Base-by-base conservation (phyloP, 148 eudicot genomes). In the Arbutus unedo region DNA sequence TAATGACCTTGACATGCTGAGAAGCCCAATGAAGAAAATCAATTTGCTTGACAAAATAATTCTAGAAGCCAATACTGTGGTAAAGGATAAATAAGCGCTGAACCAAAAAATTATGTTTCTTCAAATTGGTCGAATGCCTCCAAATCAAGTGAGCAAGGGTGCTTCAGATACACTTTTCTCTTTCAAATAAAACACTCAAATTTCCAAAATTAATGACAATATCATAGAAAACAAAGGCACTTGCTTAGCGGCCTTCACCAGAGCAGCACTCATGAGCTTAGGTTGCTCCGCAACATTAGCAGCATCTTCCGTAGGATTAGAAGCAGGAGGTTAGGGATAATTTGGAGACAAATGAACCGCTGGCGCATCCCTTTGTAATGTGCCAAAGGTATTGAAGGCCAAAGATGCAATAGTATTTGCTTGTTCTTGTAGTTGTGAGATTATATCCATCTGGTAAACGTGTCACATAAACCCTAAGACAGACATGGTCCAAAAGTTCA, bases 221-320 rank as follows among this genome's bases (percentile, higher is more conserved):
- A 7, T 48, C 8, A 19, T 50, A 57, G 51, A 60, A 62, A 79
- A 59, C 0, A 5, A 4, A 25, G 5, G 2, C 49, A 95, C 98
- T 98, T 94, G 97, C 84, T 94, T 93, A 41, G 99, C 99, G 76
- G 99, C 94, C 84, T 94, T 93, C 14, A 97, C 97, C 25, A 97
- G 91, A 62, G 93, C 92, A 79, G 87, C 79, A 86, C 98, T 93
- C 81, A 96, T 88, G 25, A 82, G 85, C 86, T 92, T 91, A 19
- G 99, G 93, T 73, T 92, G 93, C 21, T 96, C 95, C 0, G 91
- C 85, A 56, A 90, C 79, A 83, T 86, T 92, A 57, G 83, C 74
- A 1, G 93, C 38, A 10, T 92, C 93, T 59, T 91, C 91, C 0
- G 86, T 79, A 41, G 93, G 81, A 78, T 86, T 87, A 13, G 89